Percentiles rank a stretch among this genome's conserved stretches.
These are phyloP conservation scores for Dictyostelium capitatum DNA, from an alignment of 78 protist genomes.

Conservation along the genomic window DNA sequence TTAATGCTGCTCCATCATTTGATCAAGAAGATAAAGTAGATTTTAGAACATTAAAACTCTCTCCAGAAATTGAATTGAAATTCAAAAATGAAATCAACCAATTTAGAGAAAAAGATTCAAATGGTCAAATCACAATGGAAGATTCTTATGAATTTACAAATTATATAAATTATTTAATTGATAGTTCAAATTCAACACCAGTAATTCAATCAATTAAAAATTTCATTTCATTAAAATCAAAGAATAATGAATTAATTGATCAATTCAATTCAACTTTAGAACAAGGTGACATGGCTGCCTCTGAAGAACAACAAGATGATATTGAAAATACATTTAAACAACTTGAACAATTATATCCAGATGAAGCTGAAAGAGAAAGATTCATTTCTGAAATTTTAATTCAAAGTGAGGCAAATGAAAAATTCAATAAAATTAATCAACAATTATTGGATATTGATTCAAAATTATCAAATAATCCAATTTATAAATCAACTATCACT, in stretches of 20 bases:
- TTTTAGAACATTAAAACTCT: constrained; percentile 14
- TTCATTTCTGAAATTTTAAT: too few species aligned
- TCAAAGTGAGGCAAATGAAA: too few species aligned
- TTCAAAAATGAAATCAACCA: background rate
- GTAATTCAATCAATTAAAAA: background rate
- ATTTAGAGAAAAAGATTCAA: constrained; percentile 18
- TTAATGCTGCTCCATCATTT: background rate
- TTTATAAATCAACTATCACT: too few species aligned
- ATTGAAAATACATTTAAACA: background rate
- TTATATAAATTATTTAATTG: background rate
- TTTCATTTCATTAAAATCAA: background rate
- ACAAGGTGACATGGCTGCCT: too few species aligned
- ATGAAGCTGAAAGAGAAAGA: background rate
- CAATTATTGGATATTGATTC: too few species aligned
- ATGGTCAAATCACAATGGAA: background rate
- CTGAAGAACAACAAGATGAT: background rate
- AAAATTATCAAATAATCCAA: too few species aligned
- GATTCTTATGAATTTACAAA: constrained; percentile 41
- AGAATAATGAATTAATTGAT: background rate
- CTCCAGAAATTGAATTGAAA: background rate
- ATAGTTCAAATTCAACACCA: background rate
- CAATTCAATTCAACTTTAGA: background rate
- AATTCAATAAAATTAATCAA: too few species aligned
- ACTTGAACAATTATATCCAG: constrained; percentile 22
- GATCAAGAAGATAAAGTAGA: constrained; percentile 24